phyloP scores from a whole-genome alignment of 495 filamentous ascomycete genomes.

The Emericellopsis terricola region DNA sequence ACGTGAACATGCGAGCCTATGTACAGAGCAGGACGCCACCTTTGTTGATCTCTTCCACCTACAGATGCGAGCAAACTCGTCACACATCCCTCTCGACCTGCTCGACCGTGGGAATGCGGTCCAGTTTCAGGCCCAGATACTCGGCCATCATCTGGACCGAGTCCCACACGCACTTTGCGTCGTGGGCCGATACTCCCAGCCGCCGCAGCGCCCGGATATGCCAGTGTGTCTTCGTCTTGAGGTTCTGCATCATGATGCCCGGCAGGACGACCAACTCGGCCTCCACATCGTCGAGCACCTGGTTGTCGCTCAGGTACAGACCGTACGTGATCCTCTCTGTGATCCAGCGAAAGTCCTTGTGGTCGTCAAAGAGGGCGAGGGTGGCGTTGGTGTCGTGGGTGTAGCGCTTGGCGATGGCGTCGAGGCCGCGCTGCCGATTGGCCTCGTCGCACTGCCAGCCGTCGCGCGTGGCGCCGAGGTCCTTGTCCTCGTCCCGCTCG shows the following conservation, averaged over 20 bases:
- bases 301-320: conserved; percentile 35
- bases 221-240: conserved; percentile 33
- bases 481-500: conserved; percentile 31
- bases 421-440: conserved; percentile 25
- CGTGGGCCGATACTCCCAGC: conserved; percentile 29
- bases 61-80: too few species aligned
- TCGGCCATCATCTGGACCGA: conserved; percentile 4
- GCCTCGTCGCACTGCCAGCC: conserved; percentile 24
- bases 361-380: conserved; percentile 25
- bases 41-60: too few species aligned
- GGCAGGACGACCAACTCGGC: conserved; percentile 37
- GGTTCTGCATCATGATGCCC: conserved; percentile 41
- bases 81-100: neutral
- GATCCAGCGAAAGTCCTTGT: conserved; percentile 27
- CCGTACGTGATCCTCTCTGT: conserved; percentile 34
- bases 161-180: conserved; percentile 25
- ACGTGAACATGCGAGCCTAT: too few species aligned
- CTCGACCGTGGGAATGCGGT: neutral
- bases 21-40: too few species aligned
- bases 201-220: conserved; percentile 36
- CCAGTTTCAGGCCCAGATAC: neutral
- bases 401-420: conserved; percentile 28
- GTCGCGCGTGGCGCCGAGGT: conserved; percentile 27
- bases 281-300: conserved; percentile 31
- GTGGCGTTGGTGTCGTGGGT: conserved; percentile 16